Evolutionary conservation across 2,329 filamentous ascomycete genomes (phyloP), one percentile per base, ranked within the genome.

Genomic region (Ploettnerulaceae sp.): DNA sequence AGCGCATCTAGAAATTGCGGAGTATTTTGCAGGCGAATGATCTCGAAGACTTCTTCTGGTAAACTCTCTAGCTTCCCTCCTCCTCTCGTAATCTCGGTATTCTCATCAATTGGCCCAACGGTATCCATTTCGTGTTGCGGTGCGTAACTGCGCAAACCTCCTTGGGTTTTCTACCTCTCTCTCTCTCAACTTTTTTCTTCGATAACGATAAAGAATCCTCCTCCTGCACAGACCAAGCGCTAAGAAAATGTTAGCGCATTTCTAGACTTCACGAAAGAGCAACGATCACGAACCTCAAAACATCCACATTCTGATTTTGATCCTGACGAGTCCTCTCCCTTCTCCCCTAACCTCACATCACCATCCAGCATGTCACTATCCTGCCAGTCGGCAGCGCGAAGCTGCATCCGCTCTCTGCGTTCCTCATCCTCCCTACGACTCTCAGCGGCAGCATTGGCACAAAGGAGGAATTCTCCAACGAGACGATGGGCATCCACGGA

Each of bases 401-500:
- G 74, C 75, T 83, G 77, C 70, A 75, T 77, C 58, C 76, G 77
- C 59, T 77, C 81, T 64, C 69, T 83, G 58, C 76, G 78, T 63
- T 69, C 73, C 53, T 64, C 68, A 52, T 58, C 65, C 57, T 64
- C 71, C 41, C 54, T 74, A 56, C 69, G 74, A 61, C 66, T 69
- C 55, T 70, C 75, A 46, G 66, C 66, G 32, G 64, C 69, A 38
- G 61, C 69, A 53, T 54, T 72, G 45, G 71, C 71, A 67, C 74
- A 67, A 33, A 52, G 59, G 60, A 72, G 71, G 64, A 70, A 69
- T 46, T 64, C 69, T 32, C 65, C 68, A 56, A 66, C 80, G 65
- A 81, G 86, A 71, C 82, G 93, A 79, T 90, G 88, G 85, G 86
- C 93, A 70, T 91, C 89, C 54, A 90, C 89, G 60, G 86, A 90